Evolutionary conservation across 257 asterid species (phyloP).

Genomic region (Ehretia macrophylla): DNA sequence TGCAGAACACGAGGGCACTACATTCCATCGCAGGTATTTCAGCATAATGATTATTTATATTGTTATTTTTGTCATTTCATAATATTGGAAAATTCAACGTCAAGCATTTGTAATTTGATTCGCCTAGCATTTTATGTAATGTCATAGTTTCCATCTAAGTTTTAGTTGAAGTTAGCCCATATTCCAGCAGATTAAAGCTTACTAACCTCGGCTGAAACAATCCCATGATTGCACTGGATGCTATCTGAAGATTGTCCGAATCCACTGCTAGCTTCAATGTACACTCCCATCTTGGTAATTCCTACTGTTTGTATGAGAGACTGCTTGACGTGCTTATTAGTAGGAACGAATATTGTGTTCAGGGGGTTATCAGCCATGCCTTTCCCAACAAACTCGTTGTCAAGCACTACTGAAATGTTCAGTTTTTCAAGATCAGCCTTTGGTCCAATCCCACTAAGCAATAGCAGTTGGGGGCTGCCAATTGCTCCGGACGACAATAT

Average conservation of each 20-base stretch:
- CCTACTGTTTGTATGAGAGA: constrained; percentile 93
- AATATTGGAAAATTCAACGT: too few relatives aligned
- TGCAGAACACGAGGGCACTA: too few relatives aligned
- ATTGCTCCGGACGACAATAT: constrained; percentile 84
- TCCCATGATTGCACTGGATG: constrained; percentile 67
- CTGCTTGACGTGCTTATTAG: constrained; percentile 47
- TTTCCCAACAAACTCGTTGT: constrained; percentile 62
- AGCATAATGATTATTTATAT: too few relatives aligned
- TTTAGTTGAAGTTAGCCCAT: background rate
- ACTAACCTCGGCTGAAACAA: constrained; percentile 85
- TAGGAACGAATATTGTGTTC: constrained; percentile 77
- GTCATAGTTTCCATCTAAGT: too few relatives aligned
- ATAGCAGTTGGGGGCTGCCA: constrained; percentile 88
- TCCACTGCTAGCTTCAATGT: constrained; percentile 93
- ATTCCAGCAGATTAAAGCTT: background rate
- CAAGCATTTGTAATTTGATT: too few relatives aligned
- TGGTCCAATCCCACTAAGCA: constrained; percentile 91
- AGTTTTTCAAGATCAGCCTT: constrained; percentile 53
- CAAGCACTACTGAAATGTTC: constrained; percentile 58
- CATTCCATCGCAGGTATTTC: too few relatives aligned
- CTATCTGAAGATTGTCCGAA: constrained; percentile 74
- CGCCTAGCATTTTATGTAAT: too few relatives aligned
- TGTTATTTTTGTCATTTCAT: too few relatives aligned
- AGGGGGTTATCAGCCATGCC: constrained; percentile 83
- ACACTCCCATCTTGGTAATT: constrained; percentile 76